Conservation (phyloP, 2,329 filamentous ascomycete species). For the Microthyrium microscopicum region DNA sequence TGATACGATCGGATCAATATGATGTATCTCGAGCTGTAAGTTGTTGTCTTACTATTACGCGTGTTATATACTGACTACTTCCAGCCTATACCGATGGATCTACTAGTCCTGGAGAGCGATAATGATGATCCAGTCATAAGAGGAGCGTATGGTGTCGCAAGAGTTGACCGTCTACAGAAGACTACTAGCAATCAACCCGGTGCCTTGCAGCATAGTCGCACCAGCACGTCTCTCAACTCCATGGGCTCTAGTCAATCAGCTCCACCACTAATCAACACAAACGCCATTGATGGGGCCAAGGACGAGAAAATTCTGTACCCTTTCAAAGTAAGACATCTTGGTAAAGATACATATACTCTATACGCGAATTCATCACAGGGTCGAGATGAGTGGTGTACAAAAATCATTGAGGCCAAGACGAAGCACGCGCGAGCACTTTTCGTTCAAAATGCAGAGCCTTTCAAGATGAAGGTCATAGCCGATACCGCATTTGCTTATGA, state of each 20-base stretch:
- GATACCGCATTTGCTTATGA: slow-evolving; percentile 85
- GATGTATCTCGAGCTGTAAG: slow-evolving; percentile 94
- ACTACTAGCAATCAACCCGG: slow-evolving; percentile 24
- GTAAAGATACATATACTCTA: slow-evolving; percentile 80
- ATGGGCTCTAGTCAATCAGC: slow-evolving; percentile 17
- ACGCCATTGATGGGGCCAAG: slow-evolving; percentile 36
- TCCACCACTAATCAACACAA: slow-evolving; percentile 24
- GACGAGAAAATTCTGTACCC: slow-evolving; percentile 81
- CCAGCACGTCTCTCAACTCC: slow-evolving; percentile 40
- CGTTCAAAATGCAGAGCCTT: slow-evolving; percentile 89
- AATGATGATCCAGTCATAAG: slow-evolving; percentile 85
- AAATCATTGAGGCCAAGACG: slow-evolving; percentile 89
- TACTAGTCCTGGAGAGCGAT: slow-evolving; percentile 80
- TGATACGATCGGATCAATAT: slow-evolving; percentile 64
- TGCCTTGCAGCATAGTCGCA: slow-evolving; percentile 51
- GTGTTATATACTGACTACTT: slow-evolving; percentile 5
- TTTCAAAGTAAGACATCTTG: slow-evolving; percentile 89
- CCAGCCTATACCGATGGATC: slow-evolving; percentile 88
- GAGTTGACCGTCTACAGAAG: slow-evolving; percentile 39
- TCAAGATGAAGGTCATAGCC: slow-evolving; percentile 77
- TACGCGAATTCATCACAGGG: slow-evolving; percentile 64
- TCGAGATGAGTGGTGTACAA: slow-evolving; percentile 77
- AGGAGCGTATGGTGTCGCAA: slow-evolving; percentile 51
- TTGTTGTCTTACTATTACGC: slow-evolving; percentile 34
- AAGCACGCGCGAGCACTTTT: slow-evolving; percentile 76